A percentile compares a stretch with the other conserved stretches of the same genome.
Conservation (phyloP, 192 early-diverging fungal species). For the Pecoramyces ruminantium region DNA sequence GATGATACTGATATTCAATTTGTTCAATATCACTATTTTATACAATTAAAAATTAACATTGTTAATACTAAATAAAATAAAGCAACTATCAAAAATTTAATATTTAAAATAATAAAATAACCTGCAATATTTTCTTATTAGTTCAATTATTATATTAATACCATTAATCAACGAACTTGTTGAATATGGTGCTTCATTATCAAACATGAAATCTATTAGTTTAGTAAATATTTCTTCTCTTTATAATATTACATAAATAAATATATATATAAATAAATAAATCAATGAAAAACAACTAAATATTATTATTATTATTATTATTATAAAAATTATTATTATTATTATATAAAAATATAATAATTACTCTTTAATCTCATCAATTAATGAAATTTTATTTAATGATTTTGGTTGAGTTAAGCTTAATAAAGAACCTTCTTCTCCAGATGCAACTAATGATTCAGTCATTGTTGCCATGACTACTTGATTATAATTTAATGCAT, state of each 20-base stretch:
- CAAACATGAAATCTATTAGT: constrained; percentile 79
- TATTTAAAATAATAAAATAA: constrained; percentile 10
- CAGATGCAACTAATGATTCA: neutral
- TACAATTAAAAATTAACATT: neutral
- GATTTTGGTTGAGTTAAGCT: neutral
- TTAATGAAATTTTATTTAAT: constrained; percentile 20
- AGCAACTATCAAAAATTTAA: too few species aligned
- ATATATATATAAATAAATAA: constrained; percentile 6
- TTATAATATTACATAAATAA: neutral
- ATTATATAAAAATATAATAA: neutral
- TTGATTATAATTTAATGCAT: constrained; percentile 4
- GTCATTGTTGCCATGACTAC: neutral
- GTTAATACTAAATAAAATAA: too few species aligned
- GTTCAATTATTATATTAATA: constrained; percentile 91
- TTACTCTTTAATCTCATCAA: constrained; percentile 22
- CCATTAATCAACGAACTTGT: constrained; percentile 87
- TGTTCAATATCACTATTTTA: constrained; percentile 34
- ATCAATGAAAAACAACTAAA: constrained; percentile 9
- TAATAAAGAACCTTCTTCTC: neutral
- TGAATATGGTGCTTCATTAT: constrained; percentile 50
- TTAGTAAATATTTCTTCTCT: constrained; percentile 59
- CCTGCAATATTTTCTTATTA: constrained; percentile 93
- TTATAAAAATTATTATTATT: too few species aligned
- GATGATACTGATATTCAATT: constrained; percentile 36
- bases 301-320: neutral